These are phyloP conservation scores for Polytrichum commune DNA, from an alignment of 225 moss, liverwort and hornwort genomes.

Conservation along the genomic window DNA sequence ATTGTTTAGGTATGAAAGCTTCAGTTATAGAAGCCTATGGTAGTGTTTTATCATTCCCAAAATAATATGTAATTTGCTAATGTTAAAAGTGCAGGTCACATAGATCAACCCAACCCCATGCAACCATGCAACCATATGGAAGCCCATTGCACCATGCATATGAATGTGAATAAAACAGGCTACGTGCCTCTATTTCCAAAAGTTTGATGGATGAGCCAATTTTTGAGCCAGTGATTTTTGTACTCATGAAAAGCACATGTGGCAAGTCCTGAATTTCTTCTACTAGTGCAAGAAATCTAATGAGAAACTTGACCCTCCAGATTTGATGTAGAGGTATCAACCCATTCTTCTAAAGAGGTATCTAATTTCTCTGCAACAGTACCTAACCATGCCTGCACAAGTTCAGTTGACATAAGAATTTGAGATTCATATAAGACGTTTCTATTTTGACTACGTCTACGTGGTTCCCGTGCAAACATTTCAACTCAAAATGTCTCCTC, in stretches of 20 bases:
- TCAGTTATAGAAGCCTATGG: too few relatives aligned
- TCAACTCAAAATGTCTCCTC: not conserved
- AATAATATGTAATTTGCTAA: not conserved
- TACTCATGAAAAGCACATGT: too few relatives aligned
- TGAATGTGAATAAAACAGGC: too few relatives aligned
- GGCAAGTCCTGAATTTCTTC: too few relatives aligned
- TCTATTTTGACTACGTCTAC: not conserved
- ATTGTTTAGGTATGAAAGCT: constrained; percentile 69
- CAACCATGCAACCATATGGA: too few relatives aligned
- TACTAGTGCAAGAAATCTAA: not conserved
- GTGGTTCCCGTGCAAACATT: not conserved
- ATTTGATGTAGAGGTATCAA: constrained; percentile 16
- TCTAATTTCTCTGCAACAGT: constrained; percentile 86
- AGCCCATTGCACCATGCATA: too few relatives aligned
- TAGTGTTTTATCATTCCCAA: too few relatives aligned
- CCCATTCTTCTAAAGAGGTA: constrained; percentile 58
- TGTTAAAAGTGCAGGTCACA: constrained; percentile 62
- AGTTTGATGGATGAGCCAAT: too few relatives aligned
- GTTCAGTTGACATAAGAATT: not conserved
- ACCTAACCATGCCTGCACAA: constrained; percentile 72
- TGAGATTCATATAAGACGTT: constrained; percentile 4
- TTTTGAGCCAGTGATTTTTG: too few relatives aligned
- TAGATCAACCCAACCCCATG: constrained; percentile 18
- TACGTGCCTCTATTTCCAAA: too few relatives aligned
- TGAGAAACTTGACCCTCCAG: constrained; percentile 13